Evolutionary conservation across 768 basidiomycete species (phyloP).

Genomic region (Pleurotus cornucopiae): DNA sequence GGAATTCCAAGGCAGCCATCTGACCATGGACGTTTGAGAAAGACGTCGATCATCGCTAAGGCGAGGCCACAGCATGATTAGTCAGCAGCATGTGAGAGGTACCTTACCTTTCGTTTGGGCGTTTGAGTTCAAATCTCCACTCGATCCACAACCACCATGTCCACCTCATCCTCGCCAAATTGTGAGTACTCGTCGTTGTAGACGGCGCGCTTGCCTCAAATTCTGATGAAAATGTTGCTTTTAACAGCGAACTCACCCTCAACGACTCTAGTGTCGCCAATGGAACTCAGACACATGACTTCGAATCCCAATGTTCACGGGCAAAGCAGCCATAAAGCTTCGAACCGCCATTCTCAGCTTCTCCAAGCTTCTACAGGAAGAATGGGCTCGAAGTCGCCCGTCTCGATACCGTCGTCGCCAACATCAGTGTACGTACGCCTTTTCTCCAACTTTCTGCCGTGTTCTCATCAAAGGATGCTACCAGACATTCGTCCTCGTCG

Average conservation of each 20-base stretch:
- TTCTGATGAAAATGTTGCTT: not conserved
- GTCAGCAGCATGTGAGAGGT: constrained; percentile 5
- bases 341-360: constrained; percentile 41
- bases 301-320: constrained; percentile 39
- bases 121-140: not conserved
- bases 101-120: not conserved
- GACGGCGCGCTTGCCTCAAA: not conserved
- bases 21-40: not conserved
- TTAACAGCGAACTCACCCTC: constrained; percentile 2
- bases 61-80: not conserved
- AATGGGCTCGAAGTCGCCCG: constrained; percentile 61
- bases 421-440: constrained; percentile 61
- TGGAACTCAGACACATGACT: constrained; percentile 55
- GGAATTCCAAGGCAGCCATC: not conserved
- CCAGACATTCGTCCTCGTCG: constrained; percentile 71
- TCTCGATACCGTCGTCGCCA: constrained; percentile 76
- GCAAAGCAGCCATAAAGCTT: constrained; percentile 7
- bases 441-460: not conserved
- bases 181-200: constrained; percentile 1
- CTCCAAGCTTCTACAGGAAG: constrained; percentile 35
- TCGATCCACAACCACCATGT: constrained; percentile 3
- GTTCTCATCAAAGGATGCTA: constrained; percentile 10
- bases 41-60: constrained; percentile 6
- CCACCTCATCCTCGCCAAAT: constrained; percentile 2
- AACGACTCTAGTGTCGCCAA: not conserved